Percentiles rank a stretch among this genome's conserved stretches.
Conservation (phyloP, 202 grass and related monocot genomes). For the Cymbopogon flexuosus region DNA sequence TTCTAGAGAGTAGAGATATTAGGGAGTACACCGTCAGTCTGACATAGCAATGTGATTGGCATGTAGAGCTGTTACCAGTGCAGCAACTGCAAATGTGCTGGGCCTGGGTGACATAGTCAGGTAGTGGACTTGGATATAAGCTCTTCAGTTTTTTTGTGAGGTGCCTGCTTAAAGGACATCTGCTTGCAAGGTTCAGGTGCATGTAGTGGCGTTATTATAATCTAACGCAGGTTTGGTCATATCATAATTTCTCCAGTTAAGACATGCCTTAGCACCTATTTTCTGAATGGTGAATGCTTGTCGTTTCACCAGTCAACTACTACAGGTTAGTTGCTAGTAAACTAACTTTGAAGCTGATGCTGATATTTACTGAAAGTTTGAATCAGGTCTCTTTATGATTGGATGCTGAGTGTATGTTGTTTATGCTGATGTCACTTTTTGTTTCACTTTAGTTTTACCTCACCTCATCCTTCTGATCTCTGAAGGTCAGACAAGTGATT, state of each 20-base stretch:
- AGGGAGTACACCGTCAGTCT: not conserved
- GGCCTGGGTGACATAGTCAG: not conserved
- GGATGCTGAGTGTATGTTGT: not conserved
- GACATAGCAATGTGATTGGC: not conserved
- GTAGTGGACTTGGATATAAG: not conserved
- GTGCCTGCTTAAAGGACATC: not conserved
- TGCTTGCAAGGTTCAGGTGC: not conserved
- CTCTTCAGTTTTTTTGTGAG: not conserved
- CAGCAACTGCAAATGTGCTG: not conserved
- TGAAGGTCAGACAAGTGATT: not conserved
- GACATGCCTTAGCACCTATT: not conserved
- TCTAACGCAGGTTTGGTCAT: not conserved
- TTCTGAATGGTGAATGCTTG: not conserved
- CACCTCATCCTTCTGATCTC: not conserved
- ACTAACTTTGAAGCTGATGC: not conserved
- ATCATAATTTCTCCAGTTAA: not conserved
- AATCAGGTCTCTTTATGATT: not conserved
- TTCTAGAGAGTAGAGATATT: not conserved
- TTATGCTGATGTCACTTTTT: not conserved
- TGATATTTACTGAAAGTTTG: not conserved
- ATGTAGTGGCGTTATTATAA: not conserved
- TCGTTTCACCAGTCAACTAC: not conserved
- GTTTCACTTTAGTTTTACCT: not conserved
- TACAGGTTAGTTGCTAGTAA: not conserved
- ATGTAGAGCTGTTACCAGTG: constrained; percentile 14